Base-by-base conservation (phyloP, 306 rosid genomes). In the Notholithocarpus densiflorus region DNA sequence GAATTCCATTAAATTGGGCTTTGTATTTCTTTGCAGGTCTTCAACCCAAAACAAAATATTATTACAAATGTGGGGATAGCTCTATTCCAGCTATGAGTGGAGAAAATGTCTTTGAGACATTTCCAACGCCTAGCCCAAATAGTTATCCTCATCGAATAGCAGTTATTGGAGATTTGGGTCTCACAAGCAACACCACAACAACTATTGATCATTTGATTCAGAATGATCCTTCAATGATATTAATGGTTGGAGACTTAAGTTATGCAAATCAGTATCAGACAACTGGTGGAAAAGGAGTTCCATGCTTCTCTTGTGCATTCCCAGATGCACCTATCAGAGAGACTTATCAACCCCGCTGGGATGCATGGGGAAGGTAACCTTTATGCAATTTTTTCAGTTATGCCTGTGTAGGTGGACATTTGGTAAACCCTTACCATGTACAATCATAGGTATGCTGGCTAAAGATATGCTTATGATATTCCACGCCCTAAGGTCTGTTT, bases 291-390 rank as follows among this genome's bases (percentile, higher is more conserved):
- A 92, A 92, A 84, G 97, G 97, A 79, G 97, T 73, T 80, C n/a
- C 93, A 5, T 90, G 98, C 81, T 94, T 65, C 86, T 84, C 93
- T 26, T 88, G 98, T 76, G 83, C 92, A 72, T 94, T 94, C 86
- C 98, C 97, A 1, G 88, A 90, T 81, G 94, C 94, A 27, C 97
- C 98, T 7, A 89, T 90, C 20, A 89, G 98, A 79, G 98, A 94
- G 88, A 84, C 94, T 0, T 92, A 84, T 81, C 98, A 94, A 79
- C 97, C 98, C n/a, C 93, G 97, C 34, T 94, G 98, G 97, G 98
- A 94, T 76, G 98, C 90, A 2, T 92, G 98, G 98, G 97, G 98
- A 87, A 92, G 98, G 98, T 94, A 87, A 88, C 23, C 66, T 68
- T 78, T 53, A 48, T 79, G 55, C 34, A 20, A 31, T 52, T 59